These are phyloP conservation scores for Saccharomyces hybrid DNA, from an alignment of 1,139 yeast species.

Conservation along the genomic window DNA sequence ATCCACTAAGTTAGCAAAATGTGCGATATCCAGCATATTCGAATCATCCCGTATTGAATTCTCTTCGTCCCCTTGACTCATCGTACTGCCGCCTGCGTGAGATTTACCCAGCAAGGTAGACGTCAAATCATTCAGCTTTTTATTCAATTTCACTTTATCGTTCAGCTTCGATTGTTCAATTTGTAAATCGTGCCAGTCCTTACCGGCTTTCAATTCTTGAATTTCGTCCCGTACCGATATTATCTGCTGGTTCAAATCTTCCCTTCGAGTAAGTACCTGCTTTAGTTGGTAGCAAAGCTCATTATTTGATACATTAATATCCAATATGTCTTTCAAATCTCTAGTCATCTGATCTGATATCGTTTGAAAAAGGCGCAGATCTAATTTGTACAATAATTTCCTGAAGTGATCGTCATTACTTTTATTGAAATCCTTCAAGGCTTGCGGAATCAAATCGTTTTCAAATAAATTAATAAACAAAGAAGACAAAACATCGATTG, in stretches of 20 bases:
- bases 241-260: constrained; percentile 16
- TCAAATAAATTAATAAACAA: constrained; percentile 17
- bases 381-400: constrained; percentile 23
- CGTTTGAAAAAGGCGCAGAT: constrained; percentile 21
- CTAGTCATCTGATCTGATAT: constrained; percentile 13
- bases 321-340: constrained; percentile 27
- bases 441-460: constrained; percentile 19
- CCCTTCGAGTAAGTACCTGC: constrained; percentile 13
- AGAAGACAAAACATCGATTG: constrained; percentile 20
- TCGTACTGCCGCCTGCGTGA: neutral
- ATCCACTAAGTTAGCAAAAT: constrained; percentile 12
- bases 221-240: constrained; percentile 15
- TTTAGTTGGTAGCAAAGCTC: constrained; percentile 23
- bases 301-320: constrained; percentile 29
- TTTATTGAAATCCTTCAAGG: constrained; percentile 14
- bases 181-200: constrained; percentile 14
- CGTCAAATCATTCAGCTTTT: constrained; percentile 11
- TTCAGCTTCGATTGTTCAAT: constrained; percentile 11
- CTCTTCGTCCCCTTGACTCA: neutral
- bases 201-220: constrained; percentile 12
- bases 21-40: constrained; percentile 3
- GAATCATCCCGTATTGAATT: neutral
- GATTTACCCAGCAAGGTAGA: constrained; percentile 5
- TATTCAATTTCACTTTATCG: constrained; percentile 13
- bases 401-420: constrained; percentile 7